phyloP scores from a whole-genome alignment of 352 stramenopile species.

The Paralagenidium karlingii region DNA sequence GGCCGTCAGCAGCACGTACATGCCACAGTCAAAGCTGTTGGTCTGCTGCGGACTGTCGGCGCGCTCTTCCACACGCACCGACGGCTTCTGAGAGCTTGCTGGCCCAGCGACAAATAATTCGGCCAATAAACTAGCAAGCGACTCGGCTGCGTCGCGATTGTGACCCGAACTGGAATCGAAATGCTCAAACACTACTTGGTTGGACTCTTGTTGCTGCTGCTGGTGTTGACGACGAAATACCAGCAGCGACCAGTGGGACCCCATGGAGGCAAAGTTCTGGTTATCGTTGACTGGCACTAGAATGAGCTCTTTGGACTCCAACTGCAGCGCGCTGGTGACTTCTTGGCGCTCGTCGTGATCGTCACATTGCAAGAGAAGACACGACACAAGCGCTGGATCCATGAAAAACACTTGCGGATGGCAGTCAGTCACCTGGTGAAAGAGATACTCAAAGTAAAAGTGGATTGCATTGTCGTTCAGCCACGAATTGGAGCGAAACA shows the following conservation, averaged over 20 bases:
- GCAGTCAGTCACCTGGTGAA: constrained; percentile 18
- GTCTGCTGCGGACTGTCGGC: constrained; percentile 41
- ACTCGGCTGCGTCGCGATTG: constrained; percentile 36
- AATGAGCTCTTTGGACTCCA: constrained; percentile 22
- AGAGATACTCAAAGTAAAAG: constrained; percentile 71
- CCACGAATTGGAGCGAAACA: constrained; percentile 46
- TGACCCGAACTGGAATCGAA: constrained; percentile 60
- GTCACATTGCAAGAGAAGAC: constrained; percentile 72
- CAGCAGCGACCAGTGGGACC: constrained; percentile 69
- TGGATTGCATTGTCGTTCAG: constrained; percentile 78
- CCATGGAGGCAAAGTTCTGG: constrained; percentile 27
- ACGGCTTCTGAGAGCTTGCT: constrained; percentile 1
- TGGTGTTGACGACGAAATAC: constrained; percentile 15
- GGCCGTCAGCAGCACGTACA: constrained; percentile 59
- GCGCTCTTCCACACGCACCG: constrained; percentile 9
- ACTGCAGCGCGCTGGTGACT: constrained; percentile 26
- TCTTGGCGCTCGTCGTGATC: constrained; percentile 65
- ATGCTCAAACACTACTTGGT: constrained; percentile 23
- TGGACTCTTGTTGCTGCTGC: too few relatives aligned
- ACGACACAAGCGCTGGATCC: constrained; percentile 69
- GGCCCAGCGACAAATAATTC: constrained; percentile 1
- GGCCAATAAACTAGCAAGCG: constrained; percentile 13
- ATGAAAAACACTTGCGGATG: constrained; percentile 30
- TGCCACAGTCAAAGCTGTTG: constrained; percentile 72
- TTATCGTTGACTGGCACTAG: constrained; percentile 68